Evolutionary conservation across 2,329 filamentous ascomycete species (phyloP).

Genomic region (Rasamsonia emersonii): DNA sequence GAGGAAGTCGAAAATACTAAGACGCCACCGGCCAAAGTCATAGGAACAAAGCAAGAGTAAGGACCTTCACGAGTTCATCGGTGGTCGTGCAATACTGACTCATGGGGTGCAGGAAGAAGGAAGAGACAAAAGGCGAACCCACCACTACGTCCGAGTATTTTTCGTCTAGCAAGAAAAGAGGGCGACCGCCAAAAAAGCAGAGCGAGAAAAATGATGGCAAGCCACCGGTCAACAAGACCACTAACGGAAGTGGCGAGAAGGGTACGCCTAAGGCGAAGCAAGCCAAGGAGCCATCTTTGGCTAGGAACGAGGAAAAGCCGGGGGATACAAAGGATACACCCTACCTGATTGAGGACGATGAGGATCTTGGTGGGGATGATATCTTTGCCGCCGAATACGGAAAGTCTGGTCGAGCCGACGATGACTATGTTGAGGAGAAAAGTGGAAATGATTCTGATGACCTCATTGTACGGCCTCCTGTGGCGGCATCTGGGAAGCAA

Average conservation of each 20-base stretch:
- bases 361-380: constrained; percentile 64
- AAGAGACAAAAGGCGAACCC: constrained; percentile 44
- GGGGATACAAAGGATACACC: constrained; percentile 10
- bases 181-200: constrained; percentile 32
- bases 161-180: constrained; percentile 48
- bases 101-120: constrained; percentile 33
- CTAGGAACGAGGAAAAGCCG: constrained; percentile 10
- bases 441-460: constrained; percentile 59
- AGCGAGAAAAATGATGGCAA: constrained; percentile 14
- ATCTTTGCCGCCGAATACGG: constrained; percentile 70
- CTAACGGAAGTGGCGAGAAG: constrained; percentile 18
- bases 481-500: constrained; percentile 38
- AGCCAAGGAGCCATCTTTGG: constrained; percentile 27
- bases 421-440: constrained; percentile 61
- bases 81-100: constrained; percentile 8
- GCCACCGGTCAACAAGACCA: constrained; percentile 10
- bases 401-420: constrained; percentile 52
- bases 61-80: constrained; percentile 15
- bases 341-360: constrained; percentile 53
- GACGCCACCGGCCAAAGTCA: constrained; percentile 26
- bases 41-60: constrained; percentile 41
- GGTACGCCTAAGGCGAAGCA: constrained; percentile 31
- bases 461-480: constrained; percentile 52
- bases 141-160: constrained; percentile 59
- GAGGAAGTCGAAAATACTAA: constrained; percentile 48